phyloP scores from a whole-genome alignment of 1,284 basidiomycete species.

The Ganoderma boninense region DNA sequence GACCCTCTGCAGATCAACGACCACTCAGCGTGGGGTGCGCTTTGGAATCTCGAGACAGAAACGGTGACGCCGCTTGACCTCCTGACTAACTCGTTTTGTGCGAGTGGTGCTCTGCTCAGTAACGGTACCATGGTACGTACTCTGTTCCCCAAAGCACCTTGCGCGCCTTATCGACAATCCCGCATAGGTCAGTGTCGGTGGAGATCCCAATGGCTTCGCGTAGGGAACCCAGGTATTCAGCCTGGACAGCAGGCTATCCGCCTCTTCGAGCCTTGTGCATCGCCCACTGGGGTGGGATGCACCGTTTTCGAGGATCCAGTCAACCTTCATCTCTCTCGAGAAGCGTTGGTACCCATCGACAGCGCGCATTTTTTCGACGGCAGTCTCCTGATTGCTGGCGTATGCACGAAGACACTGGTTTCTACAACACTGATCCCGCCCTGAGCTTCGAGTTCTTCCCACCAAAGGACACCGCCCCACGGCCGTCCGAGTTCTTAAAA shows the following conservation, averaged over 20 bases:
- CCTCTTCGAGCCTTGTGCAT: conserved; percentile 46
- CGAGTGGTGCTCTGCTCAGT: conserved; percentile 48
- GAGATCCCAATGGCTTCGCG: conserved; percentile 50
- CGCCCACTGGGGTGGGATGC: conserved; percentile 45
- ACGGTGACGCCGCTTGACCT: conserved; percentile 19
- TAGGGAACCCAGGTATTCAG: conserved; percentile 44
- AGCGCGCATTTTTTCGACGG: conserved; percentile 52
- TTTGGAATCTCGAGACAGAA: conserved; percentile 41
- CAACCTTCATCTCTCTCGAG: conserved; percentile 43
- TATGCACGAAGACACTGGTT: conserved; percentile 43
- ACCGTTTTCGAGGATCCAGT: conserved; percentile 48
- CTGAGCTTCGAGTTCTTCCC: conserved; percentile 65
- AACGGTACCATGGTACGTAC: conserved; percentile 54
- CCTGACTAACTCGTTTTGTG: conserved; percentile 22
- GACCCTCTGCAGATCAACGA: conserved; percentile 31
- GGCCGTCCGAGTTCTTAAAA: conserved; percentile 54
- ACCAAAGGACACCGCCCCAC: conserved; percentile 53
- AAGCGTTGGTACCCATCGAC: conserved; percentile 54
- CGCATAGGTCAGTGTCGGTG: conserved; percentile 50
- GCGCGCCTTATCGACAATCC: neutral
- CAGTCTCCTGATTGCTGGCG: conserved; percentile 50
- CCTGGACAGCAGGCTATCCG: conserved; percentile 41
- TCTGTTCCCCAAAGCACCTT: no score
- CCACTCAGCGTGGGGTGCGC: conserved; percentile 23
- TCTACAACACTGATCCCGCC: conserved; percentile 51